Conservation (phyloP, 2,329 filamentous ascomycete species). For the Stachybotrys elegans region DNA sequence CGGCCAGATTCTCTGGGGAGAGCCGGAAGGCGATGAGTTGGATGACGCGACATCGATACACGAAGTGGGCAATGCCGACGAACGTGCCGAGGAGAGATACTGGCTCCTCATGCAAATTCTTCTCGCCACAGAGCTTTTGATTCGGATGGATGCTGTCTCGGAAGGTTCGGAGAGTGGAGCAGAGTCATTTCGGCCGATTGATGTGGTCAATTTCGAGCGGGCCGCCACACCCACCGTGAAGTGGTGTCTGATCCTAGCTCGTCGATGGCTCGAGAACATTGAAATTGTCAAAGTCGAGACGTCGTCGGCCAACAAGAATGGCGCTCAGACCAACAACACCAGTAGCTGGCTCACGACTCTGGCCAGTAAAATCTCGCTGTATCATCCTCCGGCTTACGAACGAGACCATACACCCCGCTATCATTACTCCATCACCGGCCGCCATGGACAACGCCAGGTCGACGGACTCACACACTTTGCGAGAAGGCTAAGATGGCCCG, state of each 20-base stretch:
- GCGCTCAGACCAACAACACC: constrained; percentile 13
- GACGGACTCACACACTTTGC: constrained; percentile 61
- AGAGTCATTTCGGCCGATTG: constrained; percentile 46
- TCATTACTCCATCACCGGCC: constrained; percentile 48
- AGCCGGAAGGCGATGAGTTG: constrained; percentile 44
- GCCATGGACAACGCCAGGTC: constrained; percentile 53
- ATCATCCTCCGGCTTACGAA: constrained; percentile 31
- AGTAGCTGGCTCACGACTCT: constrained; percentile 52
- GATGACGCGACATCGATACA: constrained; percentile 48
- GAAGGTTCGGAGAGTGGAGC: constrained; percentile 52
- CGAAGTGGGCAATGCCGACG: constrained; percentile 41
- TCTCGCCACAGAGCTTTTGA: constrained; percentile 59
- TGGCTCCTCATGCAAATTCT: constrained; percentile 64
- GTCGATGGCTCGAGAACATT: constrained; percentile 65
- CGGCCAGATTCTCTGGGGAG: constrained; percentile 66
- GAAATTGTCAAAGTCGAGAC: constrained; percentile 44
- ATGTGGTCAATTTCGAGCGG: constrained; percentile 57
- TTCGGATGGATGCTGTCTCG: constrained; percentile 59
- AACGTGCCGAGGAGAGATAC: constrained; percentile 57
- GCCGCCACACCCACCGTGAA: constrained; percentile 57
- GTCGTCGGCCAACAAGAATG: constrained; percentile 7
- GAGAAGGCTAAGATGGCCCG: constrained; percentile 57
- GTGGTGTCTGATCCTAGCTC: constrained; percentile 61
- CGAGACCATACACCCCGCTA: constrained; percentile 25
- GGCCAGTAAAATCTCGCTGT: constrained; percentile 48